These are phyloP conservation scores for Moringa oleifera DNA, from an alignment of 345 rosid genomes.

Conservation along the genomic window DNA sequence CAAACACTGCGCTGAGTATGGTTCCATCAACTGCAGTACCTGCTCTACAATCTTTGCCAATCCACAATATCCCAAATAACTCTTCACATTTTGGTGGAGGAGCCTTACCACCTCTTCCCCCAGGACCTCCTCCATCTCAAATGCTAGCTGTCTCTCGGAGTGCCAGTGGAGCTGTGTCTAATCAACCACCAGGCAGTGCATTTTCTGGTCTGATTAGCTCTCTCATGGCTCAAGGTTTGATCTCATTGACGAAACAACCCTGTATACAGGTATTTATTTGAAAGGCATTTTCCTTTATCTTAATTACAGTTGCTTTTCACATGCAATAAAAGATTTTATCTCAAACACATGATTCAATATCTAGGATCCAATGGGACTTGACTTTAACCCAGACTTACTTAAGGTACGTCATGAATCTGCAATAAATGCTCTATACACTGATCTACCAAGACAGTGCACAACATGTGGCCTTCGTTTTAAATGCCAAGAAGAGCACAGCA, in stretches of 20 bases:
- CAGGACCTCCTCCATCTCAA: slow-evolving; percentile 48
- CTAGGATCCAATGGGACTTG: slow-evolving; percentile 71
- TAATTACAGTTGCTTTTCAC: slow-evolving; percentile 5
- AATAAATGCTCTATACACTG: slow-evolving; percentile 64
- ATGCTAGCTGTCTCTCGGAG: slow-evolving; percentile 37
- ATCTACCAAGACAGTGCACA: slow-evolving; percentile 96
- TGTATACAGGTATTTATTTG: slow-evolving; percentile 61
- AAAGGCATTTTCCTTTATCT: slow-evolving; percentile 12
- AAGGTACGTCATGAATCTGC: slow-evolving; percentile 85
- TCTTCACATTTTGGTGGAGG: slow-evolving; percentile 34
- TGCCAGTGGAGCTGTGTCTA: slow-evolving; percentile 37
- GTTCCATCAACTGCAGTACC: slow-evolving; percentile 28
- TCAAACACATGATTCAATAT: slow-evolving; percentile 28
- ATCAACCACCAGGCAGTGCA: slow-evolving; percentile 47
- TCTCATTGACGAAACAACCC: slow-evolving; percentile 58
- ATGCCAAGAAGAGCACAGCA: slow-evolving; percentile 92
- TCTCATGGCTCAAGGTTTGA: slow-evolving; percentile 91
- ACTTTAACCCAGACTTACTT: slow-evolving; percentile 74
- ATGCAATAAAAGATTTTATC: slow-evolving; percentile 12
- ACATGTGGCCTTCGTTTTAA: slow-evolving; percentile 95
- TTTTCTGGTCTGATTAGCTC: slow-evolving; percentile 79
- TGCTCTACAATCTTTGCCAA: slow-evolving; percentile 35
- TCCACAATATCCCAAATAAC: slow-evolving; percentile 32
- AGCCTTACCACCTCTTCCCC: slow-evolving; percentile 54
- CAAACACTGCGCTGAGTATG: slow-evolving; percentile 22